Evolutionary conservation across 495 filamentous ascomycete species (phyloP).

Genomic region (Oleoguttula mirabilis): DNA sequence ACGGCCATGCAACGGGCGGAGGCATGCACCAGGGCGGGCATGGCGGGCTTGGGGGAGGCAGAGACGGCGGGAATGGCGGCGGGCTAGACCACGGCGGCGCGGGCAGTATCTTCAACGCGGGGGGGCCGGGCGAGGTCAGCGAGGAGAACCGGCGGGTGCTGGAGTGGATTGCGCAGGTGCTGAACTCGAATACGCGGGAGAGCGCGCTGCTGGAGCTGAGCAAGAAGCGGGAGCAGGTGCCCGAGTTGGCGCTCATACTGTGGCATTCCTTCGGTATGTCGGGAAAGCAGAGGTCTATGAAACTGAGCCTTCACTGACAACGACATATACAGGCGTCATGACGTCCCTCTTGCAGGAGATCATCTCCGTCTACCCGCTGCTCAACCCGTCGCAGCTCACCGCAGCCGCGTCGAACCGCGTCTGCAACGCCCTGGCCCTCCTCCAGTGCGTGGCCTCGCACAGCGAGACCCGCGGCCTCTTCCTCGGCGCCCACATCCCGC

Average conservation of each 20-base stretch:
- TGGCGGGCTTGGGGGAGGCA: constrained; percentile 24
- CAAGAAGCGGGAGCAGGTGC: constrained; percentile 97
- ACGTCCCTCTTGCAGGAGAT: constrained; percentile 95
- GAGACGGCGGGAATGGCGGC: constrained; percentile 32
- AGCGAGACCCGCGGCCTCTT: constrained; percentile 91
- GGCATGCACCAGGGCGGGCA: constrained; percentile 27
- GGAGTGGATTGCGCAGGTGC: constrained; percentile 82
- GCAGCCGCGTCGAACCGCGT: constrained; percentile 94
- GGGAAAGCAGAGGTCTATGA: neutral
- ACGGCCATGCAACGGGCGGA: constrained; percentile 12
- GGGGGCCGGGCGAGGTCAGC: constrained; percentile 47
- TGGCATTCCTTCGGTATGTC: constrained; percentile 95
- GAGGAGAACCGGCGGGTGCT: constrained; percentile 90
- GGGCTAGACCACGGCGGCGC: constrained; percentile 21
- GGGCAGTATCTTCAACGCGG: constrained; percentile 7
- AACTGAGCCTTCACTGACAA: neutral
- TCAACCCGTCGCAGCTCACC: constrained; percentile 94
- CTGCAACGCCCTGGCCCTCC: constrained; percentile 90
- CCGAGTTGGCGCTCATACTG: constrained; percentile 87
- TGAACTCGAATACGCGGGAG: constrained; percentile 78
- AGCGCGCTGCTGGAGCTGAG: constrained; percentile 88
- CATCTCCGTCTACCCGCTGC: constrained; percentile 91
- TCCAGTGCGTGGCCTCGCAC: constrained; percentile 96
- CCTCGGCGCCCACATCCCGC: constrained; percentile 90
- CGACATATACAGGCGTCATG: constrained; percentile 74